These are phyloP conservation scores for Arthrobotrys sinensis DNA, from an alignment of 2,329 filamentous ascomycete genomes.

Conservation along the genomic window DNA sequence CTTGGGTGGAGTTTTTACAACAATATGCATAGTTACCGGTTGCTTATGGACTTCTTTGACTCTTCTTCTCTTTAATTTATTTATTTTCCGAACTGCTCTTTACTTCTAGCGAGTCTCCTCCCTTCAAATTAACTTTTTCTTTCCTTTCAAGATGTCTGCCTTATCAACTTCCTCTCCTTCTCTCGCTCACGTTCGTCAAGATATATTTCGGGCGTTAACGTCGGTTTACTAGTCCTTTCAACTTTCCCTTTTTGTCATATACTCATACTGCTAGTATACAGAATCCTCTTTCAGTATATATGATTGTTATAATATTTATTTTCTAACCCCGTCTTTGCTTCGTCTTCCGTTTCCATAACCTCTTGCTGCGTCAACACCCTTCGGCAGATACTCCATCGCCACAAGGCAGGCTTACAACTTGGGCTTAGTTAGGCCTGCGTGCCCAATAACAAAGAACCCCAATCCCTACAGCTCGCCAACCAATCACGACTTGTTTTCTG, in stretches of 20 bases:
- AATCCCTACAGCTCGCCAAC: background rate
- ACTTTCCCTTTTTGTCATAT: slow-evolving; percentile 42
- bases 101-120: slow-evolving; percentile 54
- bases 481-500: background rate
- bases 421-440: background rate
- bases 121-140: slow-evolving; percentile 14
- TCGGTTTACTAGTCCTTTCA: slow-evolving; percentile 17
- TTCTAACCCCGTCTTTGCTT: slow-evolving; percentile 18
- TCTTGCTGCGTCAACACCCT: background rate
- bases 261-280: slow-evolving; percentile 47
- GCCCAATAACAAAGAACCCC: background rate
- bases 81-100: slow-evolving; percentile 36
- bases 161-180: slow-evolving; percentile 32
- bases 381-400: background rate
- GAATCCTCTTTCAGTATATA: slow-evolving; percentile 49
- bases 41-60: slow-evolving; percentile 39
- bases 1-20: slow-evolving; percentile 61
- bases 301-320: slow-evolving; percentile 57
- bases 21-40: slow-evolving; percentile 60
- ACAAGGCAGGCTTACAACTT: background rate
- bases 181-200: slow-evolving; percentile 34
- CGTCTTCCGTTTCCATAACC: background rate
- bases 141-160: slow-evolving; percentile 15
- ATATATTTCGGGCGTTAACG: slow-evolving; percentile 39
- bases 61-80: slow-evolving; percentile 26